Base-by-base conservation (phyloP, 306 rosid genomes). In the Arachis stenosperma region DNA sequence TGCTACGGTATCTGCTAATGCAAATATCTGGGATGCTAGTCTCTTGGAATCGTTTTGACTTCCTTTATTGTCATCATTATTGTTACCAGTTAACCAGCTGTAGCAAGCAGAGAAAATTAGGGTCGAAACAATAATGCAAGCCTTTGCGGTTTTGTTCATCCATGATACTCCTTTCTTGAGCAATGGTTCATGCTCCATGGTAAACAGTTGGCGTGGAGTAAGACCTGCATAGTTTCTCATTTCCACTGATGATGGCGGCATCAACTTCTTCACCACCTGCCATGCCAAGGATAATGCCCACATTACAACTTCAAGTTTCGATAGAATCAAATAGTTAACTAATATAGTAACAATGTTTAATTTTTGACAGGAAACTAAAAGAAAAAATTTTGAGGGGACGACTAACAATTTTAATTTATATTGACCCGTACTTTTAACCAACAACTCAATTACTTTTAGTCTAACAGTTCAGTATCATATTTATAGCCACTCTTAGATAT, bases 81-180 rank as follows among this genome's bases (percentile, higher is more conserved):
- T 12, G 60, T 8, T 78, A 3, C 87, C 88, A 4, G 86, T 86
- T 0, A 89, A 88, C 11, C 81, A 10, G 3, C 71, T 83, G 51
- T 83, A 75, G 11, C 83, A 84, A 4, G 88, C 84, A 42, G 91
- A 4, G 10, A 89, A 83, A 0, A 86, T 86, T 1, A 89, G 55
- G 0, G 95, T 75, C 0, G 95, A 65, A 30, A 85, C 88, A 3
- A 85, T 27, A 83, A 83, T 71, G 22, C 89, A 85, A n/a, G 84
- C 83, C 3, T 56, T 62, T 2, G 91, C 79, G 2, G 91, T 89
- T 64, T 55, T 0, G 46, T 81, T 75, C 89, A 85, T 89, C 95
- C 91, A 86, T 3, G 66, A 9, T 55, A 85, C 91, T 11, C 85
- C 91, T 5, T 65, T 67, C 2, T 48, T 33, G 1, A 74, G n/a